Conservation (phyloP, 2,329 filamentous ascomycete genomes). For the Aspergillus terreus region DNA sequence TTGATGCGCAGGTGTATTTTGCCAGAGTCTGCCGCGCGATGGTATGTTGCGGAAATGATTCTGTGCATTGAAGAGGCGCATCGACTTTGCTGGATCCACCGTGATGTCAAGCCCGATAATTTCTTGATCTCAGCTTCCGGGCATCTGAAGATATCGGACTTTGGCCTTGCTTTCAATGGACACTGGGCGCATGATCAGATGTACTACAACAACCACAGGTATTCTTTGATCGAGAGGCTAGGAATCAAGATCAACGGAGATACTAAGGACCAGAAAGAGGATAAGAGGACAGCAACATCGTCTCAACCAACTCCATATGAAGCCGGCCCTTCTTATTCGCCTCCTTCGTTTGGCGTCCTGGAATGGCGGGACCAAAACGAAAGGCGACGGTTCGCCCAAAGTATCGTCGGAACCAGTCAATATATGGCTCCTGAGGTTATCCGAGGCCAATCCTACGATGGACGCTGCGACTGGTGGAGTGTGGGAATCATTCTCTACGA, state of each 20-base stretch:
- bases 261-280: slow-evolving; percentile 61
- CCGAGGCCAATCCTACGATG: slow-evolving; percentile 77
- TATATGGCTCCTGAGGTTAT: slow-evolving; percentile 98
- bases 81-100: slow-evolving; percentile 83
- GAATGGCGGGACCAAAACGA: slow-evolving; percentile 67
- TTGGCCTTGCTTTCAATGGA: slow-evolving; percentile 90
- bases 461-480: slow-evolving; percentile 95
- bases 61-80: slow-evolving; percentile 91
- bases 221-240: slow-evolving; percentile 72
- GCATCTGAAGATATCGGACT: slow-evolving; percentile 93
- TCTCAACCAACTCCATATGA: slow-evolving; percentile 3
- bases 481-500: slow-evolving; percentile 92
- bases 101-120: slow-evolving; percentile 96
- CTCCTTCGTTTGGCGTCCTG: slow-evolving; percentile 52
- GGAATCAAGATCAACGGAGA: slow-evolving; percentile 73
- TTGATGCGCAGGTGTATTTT: slow-evolving; percentile 82
- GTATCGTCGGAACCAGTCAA: slow-evolving; percentile 90
- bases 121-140: slow-evolving; percentile 86
- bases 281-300: slow-evolving; percentile 28
- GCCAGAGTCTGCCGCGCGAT: slow-evolving; percentile 72
- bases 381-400: slow-evolving; percentile 71
- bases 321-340: slow-evolving; percentile 34
- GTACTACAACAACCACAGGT: slow-evolving; percentile 81
- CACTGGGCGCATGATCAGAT: slow-evolving; percentile 89
- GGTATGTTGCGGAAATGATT: slow-evolving; percentile 95